Conservation (phyloP, 225 moss, liverwort and hornwort species). For the Asterella californica region DNA sequence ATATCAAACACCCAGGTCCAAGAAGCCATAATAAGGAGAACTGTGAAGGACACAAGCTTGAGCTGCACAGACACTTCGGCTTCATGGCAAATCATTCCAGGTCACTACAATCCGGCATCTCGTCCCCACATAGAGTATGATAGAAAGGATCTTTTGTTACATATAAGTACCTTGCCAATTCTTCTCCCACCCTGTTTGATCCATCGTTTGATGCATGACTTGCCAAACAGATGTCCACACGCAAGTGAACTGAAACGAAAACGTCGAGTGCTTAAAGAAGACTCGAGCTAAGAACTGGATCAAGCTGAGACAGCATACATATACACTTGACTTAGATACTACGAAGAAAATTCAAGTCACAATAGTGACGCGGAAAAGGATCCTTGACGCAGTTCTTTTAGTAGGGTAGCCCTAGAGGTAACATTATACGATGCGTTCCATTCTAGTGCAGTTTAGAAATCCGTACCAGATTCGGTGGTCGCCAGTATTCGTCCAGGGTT, state of each 20-base stretch:
- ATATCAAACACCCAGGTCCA: background rate
- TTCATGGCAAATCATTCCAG: background rate
- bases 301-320: background rate
- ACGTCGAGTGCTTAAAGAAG: background rate
- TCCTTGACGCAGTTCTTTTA: too few species aligned
- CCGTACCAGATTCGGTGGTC: constrained; percentile 75
- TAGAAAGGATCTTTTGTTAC: background rate
- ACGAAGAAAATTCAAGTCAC: background rate
- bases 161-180: constrained; percentile 52
- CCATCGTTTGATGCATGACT: constrained; percentile 83
- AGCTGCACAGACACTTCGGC: background rate
- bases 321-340: background rate
- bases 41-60: background rate
- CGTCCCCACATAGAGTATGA: background rate
- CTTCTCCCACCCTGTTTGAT: constrained; percentile 56
- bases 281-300: background rate
- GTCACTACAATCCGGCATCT: background rate
- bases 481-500: constrained; percentile 75
- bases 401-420: too few species aligned
- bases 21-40: too few species aligned
- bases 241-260: constrained; percentile 54
- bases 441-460: background rate
- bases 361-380: background rate
- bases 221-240: constrained; percentile 84
- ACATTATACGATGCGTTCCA: too few species aligned